A percentile compares a stretch with the other conserved stretches of the same genome.
These are phyloP conservation scores for Penicillium subrubescens DNA, from an alignment of 495 filamentous ascomycete genomes.

Conservation along the genomic window DNA sequence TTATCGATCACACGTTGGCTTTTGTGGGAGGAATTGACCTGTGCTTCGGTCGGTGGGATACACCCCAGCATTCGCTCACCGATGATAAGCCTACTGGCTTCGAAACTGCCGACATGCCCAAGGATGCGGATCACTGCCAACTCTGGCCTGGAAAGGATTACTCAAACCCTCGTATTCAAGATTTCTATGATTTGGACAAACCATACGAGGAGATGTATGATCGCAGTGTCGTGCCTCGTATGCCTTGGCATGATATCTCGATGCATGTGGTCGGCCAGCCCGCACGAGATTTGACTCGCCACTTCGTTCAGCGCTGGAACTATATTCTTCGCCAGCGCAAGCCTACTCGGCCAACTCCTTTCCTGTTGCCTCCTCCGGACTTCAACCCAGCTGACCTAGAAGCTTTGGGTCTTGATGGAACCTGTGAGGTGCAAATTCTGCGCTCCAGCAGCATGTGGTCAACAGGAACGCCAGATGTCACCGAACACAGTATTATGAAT, in stretches of 20 bases:
- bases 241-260: conserved; percentile 99
- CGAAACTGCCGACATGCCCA: conserved; percentile 71
- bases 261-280: conserved; percentile 99
- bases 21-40: conserved; percentile 97
- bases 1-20: conserved; percentile 94
- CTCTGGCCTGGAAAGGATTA: conserved; percentile 99
- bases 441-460: conserved; percentile 92
- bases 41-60: conserved; percentile 98
- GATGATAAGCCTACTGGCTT: conserved; percentile 97
- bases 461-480: conserved; percentile 76
- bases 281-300: conserved; percentile 87
- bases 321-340: conserved; percentile 93
- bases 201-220: conserved; percentile 99
- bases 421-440: conserved; percentile 94
- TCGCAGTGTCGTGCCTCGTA: conserved; percentile 78
- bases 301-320: conserved; percentile 99
- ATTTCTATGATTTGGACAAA: conserved; percentile 91
- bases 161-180: conserved; percentile 91
- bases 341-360: conserved; percentile 90
- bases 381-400: conserved; percentile 84
- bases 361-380: conserved; percentile 90
- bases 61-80: conserved; percentile 82
- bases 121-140: conserved; percentile 93
- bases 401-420: conserved; percentile 83
- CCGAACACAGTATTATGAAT: conserved; percentile 92